phyloP scores from a whole-genome alignment of 805 yeast species.

The Sporopachydermia lactativora region DNA sequence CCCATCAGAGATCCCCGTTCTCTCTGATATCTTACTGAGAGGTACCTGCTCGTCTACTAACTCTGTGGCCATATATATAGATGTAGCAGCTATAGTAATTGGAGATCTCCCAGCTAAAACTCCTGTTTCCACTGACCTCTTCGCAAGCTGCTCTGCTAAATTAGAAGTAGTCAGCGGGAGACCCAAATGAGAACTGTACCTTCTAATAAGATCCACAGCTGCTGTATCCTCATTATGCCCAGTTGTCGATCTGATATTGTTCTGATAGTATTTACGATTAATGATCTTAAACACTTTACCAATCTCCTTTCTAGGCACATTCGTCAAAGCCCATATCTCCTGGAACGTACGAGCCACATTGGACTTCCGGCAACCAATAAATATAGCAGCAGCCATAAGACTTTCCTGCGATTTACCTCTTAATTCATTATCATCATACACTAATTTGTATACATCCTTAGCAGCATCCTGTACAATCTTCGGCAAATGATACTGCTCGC shows the following conservation, averaged over 20 bases:
- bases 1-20: constrained; percentile 94
- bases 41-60: constrained; percentile 67
- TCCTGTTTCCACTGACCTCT: constrained; percentile 79
- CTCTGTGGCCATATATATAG: constrained; percentile 86
- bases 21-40: constrained; percentile 75
- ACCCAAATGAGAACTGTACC: constrained; percentile 94
- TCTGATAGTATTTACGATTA: constrained; percentile 23
- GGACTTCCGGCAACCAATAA: constrained; percentile 89
- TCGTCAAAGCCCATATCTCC: constrained; percentile 90
- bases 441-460: constrained; percentile 86
- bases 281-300: constrained; percentile 83
- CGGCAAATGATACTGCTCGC: constrained; percentile 92
- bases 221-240: constrained; percentile 12
- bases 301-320: constrained; percentile 88
- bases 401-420: constrained; percentile 88
- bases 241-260: constrained; percentile 29
- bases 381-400: constrained; percentile 92
- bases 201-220: constrained; percentile 88
- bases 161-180: constrained; percentile 71
- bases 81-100: constrained; percentile 94
- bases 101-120: constrained; percentile 95
- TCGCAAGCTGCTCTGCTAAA: constrained; percentile 87
- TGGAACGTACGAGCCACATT: constrained; percentile 88
- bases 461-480: constrained; percentile 96
- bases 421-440: constrained; percentile 72